Conservation (phyloP, 2,329 filamentous ascomycete genomes). For the Microsporum canis region DNA sequence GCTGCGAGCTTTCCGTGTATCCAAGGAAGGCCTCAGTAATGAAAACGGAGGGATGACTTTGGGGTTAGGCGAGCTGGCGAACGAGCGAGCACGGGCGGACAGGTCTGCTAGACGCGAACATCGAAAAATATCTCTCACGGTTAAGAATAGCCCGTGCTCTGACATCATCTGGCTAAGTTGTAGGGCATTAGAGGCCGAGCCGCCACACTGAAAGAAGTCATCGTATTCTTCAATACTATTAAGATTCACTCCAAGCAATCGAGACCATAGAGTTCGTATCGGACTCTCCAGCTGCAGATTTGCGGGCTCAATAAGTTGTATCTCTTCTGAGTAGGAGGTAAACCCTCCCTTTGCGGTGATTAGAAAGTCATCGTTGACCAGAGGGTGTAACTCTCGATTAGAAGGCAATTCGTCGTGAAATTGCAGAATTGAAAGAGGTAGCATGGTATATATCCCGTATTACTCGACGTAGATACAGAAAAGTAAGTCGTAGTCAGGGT, state of each 20-base stretch:
- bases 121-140: constrained; percentile 10
- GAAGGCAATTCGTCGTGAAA: neutral
- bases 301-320: neutral
- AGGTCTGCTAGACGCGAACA: constrained; percentile 23
- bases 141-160: neutral
- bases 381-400: neutral
- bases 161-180: neutral
- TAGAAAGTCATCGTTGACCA: neutral
- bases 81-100: constrained; percentile 14
- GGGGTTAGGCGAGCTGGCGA: neutral
- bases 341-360: neutral
- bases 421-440: neutral
- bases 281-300: neutral
- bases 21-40: neutral
- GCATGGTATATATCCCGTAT: neutral
- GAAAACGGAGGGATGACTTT: neutral
- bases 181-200: constrained; percentile 32
- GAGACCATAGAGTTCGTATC: neutral
- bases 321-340: neutral
- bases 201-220: constrained; percentile 17
- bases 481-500: neutral
- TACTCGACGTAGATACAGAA: neutral
- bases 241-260: neutral
- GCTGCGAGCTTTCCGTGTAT: neutral
- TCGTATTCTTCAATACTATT: neutral